Evolutionary conservation across 768 basidiomycete genomes (phyloP).

Genomic region (Hortiboletus campestris): DNA sequence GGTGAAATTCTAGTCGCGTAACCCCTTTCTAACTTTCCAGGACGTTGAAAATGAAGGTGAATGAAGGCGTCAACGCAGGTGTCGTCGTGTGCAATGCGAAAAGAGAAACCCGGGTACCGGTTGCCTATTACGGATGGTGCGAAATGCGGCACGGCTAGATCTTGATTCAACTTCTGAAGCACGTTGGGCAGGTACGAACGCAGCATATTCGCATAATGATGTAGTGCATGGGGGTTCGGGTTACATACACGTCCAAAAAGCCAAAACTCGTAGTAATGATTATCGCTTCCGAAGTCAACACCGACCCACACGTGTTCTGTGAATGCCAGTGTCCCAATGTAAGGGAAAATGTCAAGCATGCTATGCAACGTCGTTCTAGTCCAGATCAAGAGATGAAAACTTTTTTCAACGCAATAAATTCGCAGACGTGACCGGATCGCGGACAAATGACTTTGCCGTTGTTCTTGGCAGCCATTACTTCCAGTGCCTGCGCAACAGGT

Average conservation of each 20-base stretch:
- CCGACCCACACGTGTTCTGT: constrained; percentile 15
- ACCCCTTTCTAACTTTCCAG: not conserved
- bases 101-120: not conserved
- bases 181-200: constrained; percentile 22
- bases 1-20: not conserved
- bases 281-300: constrained; percentile 24
- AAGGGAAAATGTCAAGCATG: not conserved
- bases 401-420: constrained; percentile 70
- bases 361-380: not conserved
- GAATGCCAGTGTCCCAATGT: not conserved
- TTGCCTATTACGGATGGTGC: constrained; percentile 1
- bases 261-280: constrained; percentile 9
- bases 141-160: constrained; percentile 21
- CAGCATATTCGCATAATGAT: constrained; percentile 8
- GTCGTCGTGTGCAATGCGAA: not conserved
- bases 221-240: constrained; percentile 9
- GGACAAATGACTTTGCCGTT: constrained; percentile 84
- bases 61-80: not conserved
- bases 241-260: constrained; percentile 17
- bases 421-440: constrained; percentile 60
- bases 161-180: constrained; percentile 25
- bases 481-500: constrained; percentile 58
- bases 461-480: constrained; percentile 83
- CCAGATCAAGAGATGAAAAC: constrained; percentile 81
- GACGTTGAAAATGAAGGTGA: constrained; percentile 8